Percentiles rank a stretch among this genome's conserved stretches.
Evolutionary conservation across 805 yeast species (phyloP).

Genomic region (Ogataea angusta): DNA sequence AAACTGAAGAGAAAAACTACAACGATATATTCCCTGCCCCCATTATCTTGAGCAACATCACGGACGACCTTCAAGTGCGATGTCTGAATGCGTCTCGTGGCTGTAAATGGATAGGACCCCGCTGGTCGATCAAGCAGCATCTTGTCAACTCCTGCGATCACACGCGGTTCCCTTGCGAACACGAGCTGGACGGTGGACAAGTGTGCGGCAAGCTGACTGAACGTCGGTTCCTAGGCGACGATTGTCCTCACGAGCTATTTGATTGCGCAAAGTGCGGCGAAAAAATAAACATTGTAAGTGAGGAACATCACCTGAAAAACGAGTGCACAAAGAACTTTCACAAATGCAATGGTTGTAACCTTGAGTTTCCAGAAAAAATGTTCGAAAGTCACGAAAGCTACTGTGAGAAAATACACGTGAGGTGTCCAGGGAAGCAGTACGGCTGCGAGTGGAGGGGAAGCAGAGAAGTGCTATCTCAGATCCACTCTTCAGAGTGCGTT

Average conservation of each 20-base stretch:
- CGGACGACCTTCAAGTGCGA: slow-evolving; percentile 56
- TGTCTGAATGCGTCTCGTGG: slow-evolving; percentile 55
- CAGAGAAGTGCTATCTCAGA: slow-evolving; percentile 26
- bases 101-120: slow-evolving; percentile 52
- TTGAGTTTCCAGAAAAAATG: slow-evolving; percentile 39
- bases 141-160: slow-evolving; percentile 38
- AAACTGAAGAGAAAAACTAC: slow-evolving; percentile 3
- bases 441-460: slow-evolving; percentile 50
- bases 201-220: slow-evolving; percentile 22
- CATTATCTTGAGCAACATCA: slow-evolving; percentile 52
- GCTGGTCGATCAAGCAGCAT: slow-evolving; percentile 59
- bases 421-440: slow-evolving; percentile 45
- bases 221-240: slow-evolving; percentile 15
- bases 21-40: slow-evolving; percentile 50
- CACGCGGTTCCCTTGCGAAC: slow-evolving; percentile 38
- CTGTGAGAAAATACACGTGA: slow-evolving; percentile 39
- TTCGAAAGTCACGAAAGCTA: slow-evolving; percentile 40
- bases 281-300: slow-evolving; percentile 29
- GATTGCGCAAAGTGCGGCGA: slow-evolving; percentile 38
- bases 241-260: slow-evolving; percentile 40
- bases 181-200: slow-evolving; percentile 13
- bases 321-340: slow-evolving; percentile 40
- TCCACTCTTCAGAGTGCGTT: slow-evolving; percentile 30
- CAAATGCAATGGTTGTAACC: slow-evolving; percentile 39
- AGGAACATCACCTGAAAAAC: slow-evolving; percentile 34